Percentiles rank a stretch among this genome's conserved stretches.
phyloP scores from a whole-genome alignment of 495 filamentous ascomycete species.

The Aspergillus biplanus region DNA sequence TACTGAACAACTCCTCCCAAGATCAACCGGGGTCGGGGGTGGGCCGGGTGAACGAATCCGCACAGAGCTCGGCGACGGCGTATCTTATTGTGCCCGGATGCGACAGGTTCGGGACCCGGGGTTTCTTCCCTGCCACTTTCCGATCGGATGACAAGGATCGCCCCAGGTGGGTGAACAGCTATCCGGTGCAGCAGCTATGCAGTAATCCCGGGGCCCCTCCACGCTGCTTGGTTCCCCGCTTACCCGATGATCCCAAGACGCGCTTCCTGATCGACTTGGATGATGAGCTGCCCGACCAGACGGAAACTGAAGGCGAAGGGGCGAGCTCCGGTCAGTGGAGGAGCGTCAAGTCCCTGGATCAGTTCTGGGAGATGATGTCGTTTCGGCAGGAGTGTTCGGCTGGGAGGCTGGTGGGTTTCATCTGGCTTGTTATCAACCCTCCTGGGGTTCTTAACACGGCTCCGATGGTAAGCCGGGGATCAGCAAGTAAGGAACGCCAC shows the following conservation, averaged over 20 bases:
- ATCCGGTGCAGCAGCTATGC: constrained; percentile 67
- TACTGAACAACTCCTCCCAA: no score
- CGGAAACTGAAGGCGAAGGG: constrained; percentile 35
- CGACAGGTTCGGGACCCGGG: constrained; percentile 71
- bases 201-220: constrained; percentile 64
- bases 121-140: constrained; percentile 56
- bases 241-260: constrained; percentile 95
- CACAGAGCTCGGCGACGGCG: constrained; percentile 54
- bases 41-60: constrained; percentile 44
- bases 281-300: constrained; percentile 63
- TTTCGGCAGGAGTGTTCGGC: constrained; percentile 95
- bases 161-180: constrained; percentile 56
- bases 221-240: constrained; percentile 83
- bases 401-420: constrained; percentile 86
- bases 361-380: constrained; percentile 99
- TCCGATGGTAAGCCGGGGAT: constrained; percentile 40
- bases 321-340: constrained; percentile 69
- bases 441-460: constrained; percentile 43
- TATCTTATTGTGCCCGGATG: constrained; percentile 89
- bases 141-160: constrained; percentile 48
- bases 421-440: constrained; percentile 84
- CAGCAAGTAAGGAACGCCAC: constrained; percentile 13
- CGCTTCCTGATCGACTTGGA: constrained; percentile 89
- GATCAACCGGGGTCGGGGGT: constrained; percentile 34
- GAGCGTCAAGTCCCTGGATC: constrained; percentile 77